Conservation (phyloP, 805 yeast species). For the Phaffomyces antillensis region DNA sequence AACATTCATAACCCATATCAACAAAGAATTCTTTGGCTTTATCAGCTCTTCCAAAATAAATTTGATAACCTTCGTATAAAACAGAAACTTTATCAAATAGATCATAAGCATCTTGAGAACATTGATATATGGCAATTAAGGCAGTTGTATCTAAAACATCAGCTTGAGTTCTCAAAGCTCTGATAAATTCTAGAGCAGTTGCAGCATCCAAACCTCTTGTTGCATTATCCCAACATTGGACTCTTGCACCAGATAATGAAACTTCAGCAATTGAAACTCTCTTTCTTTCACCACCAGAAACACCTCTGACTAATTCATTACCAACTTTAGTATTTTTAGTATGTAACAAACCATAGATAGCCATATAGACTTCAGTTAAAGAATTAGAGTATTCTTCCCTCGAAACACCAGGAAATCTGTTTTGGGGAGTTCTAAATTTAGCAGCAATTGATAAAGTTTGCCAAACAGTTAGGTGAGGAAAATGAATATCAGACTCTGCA, state of each 20-base stretch:
- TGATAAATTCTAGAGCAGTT: conserved; percentile 46
- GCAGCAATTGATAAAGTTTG: conserved; percentile 61
- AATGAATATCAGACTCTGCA: conserved; percentile 65
- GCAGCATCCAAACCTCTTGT: conserved; percentile 57
- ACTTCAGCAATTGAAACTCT: conserved; percentile 65
- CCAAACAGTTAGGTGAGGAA: conserved; percentile 61
- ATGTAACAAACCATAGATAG: conserved; percentile 39
- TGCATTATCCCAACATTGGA: conserved; percentile 48
- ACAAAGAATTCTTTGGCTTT: conserved; percentile 39
- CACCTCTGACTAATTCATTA: conserved; percentile 55
- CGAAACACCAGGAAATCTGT: conserved; percentile 47
- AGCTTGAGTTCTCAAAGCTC: conserved; percentile 42
- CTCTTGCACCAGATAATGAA: conserved; percentile 34
- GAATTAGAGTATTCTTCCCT: conserved; percentile 49
- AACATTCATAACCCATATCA: conserved; percentile 47
- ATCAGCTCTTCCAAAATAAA: conserved; percentile 38
- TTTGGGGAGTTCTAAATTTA: conserved; percentile 52
- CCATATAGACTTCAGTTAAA: conserved; percentile 46
- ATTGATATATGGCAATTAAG: conserved; percentile 51
- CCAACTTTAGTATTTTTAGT: conserved; percentile 58
- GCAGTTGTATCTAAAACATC: conserved; percentile 41
- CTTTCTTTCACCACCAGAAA: conserved; percentile 67
- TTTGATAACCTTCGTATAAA: conserved; percentile 47
- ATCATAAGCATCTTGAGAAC: conserved; percentile 44
- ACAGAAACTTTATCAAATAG: conserved; percentile 43